Base-by-base conservation (phyloP, 306 rosid genomes). In the Citrullus mucosospermus region DNA sequence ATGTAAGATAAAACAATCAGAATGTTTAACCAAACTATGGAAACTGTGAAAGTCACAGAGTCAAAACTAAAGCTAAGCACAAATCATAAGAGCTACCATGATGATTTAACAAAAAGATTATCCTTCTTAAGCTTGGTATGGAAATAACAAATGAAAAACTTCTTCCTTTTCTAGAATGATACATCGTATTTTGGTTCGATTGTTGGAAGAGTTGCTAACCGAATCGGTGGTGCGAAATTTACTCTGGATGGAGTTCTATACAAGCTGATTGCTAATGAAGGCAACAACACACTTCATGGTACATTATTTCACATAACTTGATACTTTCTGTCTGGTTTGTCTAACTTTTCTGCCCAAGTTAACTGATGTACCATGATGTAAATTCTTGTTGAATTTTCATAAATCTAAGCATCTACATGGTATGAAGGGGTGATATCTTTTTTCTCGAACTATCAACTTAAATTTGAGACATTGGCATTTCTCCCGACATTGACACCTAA, bases 261-360 rank as follows among this genome's bases (percentile, higher is more conserved):
- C 84, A 92, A 88, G 85, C 63, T 94, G 78, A 82, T 85, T 80
- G 87, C 94, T 39, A 94, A 94, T 81, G 90, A 84, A 54, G 91
- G 90, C 73, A 92, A 92, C 73, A 92, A 89, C 72, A 84, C 85
- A 20, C 90, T 94, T 77, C 98, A 94, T 82, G 98, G 97, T 94
- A 87, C 8, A 44, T 51, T 60, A 15, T 22, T 82, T 48, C 41
- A 25, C 41, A 44, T 51, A 34, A 30, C 77, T 76, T 4, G 18
- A 7, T n/a, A 20, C 11, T 75, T 55, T 32, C 63, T 53, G 4
- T 16, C 36, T 75, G n/a, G 34, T 55, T 75, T 46, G 54, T 20
- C 32, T 22, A 15, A 30, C 15, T 30, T 51, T 71, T 22, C 48
- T 30, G 65, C 34, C 18, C 12, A 46, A 56, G 16, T 77, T 32